A percentile compares a stretch with the other conserved stretches of the same genome.
Evolutionary conservation across 2,329 filamentous ascomycete species (phyloP).

Genomic region (Fusarium setosum): DNA sequence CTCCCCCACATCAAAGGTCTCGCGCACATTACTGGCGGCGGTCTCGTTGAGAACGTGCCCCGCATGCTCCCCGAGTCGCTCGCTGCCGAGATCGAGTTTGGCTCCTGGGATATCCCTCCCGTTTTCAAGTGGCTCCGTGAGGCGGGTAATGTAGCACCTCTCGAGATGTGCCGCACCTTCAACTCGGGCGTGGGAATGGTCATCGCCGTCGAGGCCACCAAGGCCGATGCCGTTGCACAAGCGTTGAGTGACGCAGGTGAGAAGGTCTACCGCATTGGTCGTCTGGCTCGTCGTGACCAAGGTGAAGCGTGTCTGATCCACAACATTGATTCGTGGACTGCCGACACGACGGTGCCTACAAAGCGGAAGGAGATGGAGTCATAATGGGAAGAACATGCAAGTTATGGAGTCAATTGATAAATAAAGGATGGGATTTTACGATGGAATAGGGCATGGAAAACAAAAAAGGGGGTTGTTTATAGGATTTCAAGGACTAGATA

Average conservation of each 20-base stretch:
- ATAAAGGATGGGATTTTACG: constrained; percentile 26
- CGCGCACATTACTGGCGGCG: constrained; percentile 96
- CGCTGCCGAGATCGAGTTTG: constrained; percentile 83
- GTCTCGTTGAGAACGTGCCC: constrained; percentile 92
- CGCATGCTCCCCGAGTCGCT: constrained; percentile 87
- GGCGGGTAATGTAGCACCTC: constrained; percentile 74
- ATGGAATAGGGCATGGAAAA: constrained; percentile 19
- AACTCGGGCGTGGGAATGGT: constrained; percentile 98
- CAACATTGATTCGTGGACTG: constrained; percentile 49
- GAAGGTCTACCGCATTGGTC: constrained; percentile 81
- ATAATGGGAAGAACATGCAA: constrained; percentile 12
- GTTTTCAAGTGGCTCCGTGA: constrained; percentile 90
- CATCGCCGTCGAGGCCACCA: constrained; percentile 76
- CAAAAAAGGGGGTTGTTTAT: constrained; percentile 21
- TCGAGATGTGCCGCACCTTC: constrained; percentile 92
- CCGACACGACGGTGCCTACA: constrained; percentile 32
- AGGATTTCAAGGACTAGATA: constrained; percentile 19
- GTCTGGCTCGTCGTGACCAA: constrained; percentile 68
- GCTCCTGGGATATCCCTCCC: constrained; percentile 77
- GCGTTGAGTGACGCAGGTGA: constrained; percentile 73
- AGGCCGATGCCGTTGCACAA: constrained; percentile 69
- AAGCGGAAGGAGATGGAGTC: constrained; percentile 42
- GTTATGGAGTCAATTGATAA: constrained; percentile 1
- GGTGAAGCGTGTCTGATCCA: constrained; percentile 50
- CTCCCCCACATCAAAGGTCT: constrained; percentile 84